phyloP scores from a whole-genome alignment of 83 land plant species.

The Picea abies region DNA sequence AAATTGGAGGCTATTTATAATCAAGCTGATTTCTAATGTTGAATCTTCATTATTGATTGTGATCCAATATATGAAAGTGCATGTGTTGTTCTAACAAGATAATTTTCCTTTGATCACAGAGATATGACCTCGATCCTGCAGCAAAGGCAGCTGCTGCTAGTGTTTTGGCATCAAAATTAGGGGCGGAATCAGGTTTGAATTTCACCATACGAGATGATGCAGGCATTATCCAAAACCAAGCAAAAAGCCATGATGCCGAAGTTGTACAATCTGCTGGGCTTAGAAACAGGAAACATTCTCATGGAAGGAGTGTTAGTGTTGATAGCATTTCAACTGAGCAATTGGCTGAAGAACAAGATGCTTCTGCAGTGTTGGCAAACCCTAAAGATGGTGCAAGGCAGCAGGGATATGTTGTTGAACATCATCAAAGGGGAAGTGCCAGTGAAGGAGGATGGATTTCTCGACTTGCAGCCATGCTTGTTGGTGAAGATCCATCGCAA shows the following conservation, averaged over 20 bases:
- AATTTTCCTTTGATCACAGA: constrained; percentile 40
- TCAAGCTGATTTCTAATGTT: neutral
- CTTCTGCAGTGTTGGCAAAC: constrained; percentile 2
- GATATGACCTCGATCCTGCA: constrained; percentile 93
- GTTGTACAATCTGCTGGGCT: constrained; percentile 58
- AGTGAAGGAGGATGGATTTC: constrained; percentile 87
- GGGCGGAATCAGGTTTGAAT: constrained; percentile 91
- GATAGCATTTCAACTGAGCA: constrained; percentile 33
- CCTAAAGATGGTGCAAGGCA: constrained; percentile 25
- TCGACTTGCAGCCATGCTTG: constrained; percentile 93
- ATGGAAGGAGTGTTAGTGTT: constrained; percentile 29
- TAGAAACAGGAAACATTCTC: constrained; percentile 63
- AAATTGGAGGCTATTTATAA: neutral
- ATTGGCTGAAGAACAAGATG: constrained; percentile 18
- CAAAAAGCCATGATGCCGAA: constrained; percentile 59
- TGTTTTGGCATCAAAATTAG: constrained; percentile 85
- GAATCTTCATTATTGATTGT: neutral
- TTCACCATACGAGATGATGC: constrained; percentile 55
- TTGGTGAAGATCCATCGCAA: constrained; percentile 98
- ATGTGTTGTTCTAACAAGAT: neutral
- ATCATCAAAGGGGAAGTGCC: constrained; percentile 32
- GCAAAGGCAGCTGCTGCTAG: constrained; percentile 98
- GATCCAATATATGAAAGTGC: neutral
- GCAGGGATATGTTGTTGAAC: constrained; percentile 44
- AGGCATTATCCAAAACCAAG: constrained; percentile 29